Conservation (phyloP, 2,329 filamentous ascomycete genomes). For the Mariannaea sp. region DNA sequence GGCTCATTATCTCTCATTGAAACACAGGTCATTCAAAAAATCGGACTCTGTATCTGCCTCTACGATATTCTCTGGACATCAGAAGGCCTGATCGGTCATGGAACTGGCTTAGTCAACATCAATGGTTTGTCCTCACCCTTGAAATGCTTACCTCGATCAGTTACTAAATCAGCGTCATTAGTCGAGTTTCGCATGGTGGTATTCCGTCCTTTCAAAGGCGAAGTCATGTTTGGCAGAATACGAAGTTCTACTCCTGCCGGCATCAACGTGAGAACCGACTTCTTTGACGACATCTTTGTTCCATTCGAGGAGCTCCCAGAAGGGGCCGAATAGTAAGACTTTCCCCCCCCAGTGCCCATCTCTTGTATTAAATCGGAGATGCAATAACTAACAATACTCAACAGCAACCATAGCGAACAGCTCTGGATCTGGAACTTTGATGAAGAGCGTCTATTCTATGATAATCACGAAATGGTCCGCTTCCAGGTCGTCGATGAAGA, state of each 20-base stretch:
- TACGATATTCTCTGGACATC: slow-evolving; percentile 90
- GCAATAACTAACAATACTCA: slow-evolving; percentile 14
- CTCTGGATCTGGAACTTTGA: slow-evolving; percentile 86
- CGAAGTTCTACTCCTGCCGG: slow-evolving; percentile 72
- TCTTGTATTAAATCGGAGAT: too few relatives aligned
- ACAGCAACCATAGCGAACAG: slow-evolving; percentile 72
- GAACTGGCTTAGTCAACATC: slow-evolving; percentile 89
- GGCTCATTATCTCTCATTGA: not conserved
- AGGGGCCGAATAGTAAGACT: slow-evolving; percentile 70
- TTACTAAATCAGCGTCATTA: slow-evolving; percentile 45
- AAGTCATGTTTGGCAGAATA: slow-evolving; percentile 87
- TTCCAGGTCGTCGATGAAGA: slow-evolving; percentile 85
- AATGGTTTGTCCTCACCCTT: slow-evolving; percentile 66
- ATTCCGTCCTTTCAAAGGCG: slow-evolving; percentile 94
- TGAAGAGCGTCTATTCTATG: slow-evolving; percentile 78
- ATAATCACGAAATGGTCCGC: slow-evolving; percentile 85
- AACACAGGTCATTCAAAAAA: slow-evolving; percentile 81
- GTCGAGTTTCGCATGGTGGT: slow-evolving; percentile 93
- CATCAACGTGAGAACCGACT: slow-evolving; percentile 82
- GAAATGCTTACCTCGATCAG: not conserved
- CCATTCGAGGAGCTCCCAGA: slow-evolving; percentile 75
- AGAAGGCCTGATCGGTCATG: slow-evolving; percentile 92
- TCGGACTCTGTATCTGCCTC: slow-evolving; percentile 90
- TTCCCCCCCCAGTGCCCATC: slow-evolving; percentile 11
- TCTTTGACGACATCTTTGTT: slow-evolving; percentile 92